A percentile compares a stretch with the other conserved stretches of the same genome.
Evolutionary conservation across 1,284 basidiomycete species (phyloP).

Genomic region (Rhodotorula sp.): DNA sequence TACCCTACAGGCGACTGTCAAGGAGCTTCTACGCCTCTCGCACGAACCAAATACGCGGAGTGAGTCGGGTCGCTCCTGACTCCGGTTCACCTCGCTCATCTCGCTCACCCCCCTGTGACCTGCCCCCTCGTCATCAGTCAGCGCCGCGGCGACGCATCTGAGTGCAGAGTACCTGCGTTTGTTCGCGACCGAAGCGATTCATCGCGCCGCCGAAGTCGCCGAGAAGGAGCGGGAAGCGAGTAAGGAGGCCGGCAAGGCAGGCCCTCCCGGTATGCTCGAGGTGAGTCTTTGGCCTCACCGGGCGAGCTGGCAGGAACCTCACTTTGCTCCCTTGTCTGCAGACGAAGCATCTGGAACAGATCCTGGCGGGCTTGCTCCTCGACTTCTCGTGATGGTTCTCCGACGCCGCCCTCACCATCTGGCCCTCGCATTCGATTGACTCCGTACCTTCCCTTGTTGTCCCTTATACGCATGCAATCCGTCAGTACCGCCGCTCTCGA

Average conservation of each 20-base stretch:
- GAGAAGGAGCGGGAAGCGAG: background rate
- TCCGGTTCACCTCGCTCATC: background rate
- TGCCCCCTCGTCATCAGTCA: conserved; percentile 12
- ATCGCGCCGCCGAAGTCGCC: conserved; percentile 29
- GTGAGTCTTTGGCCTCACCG: background rate
- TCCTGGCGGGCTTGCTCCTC: conserved; percentile 33
- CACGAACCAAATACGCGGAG: conserved; percentile 27
- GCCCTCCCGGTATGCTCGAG: conserved; percentile 17
- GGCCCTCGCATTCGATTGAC: background rate
- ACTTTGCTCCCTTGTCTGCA: background rate
- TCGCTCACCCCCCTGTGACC: too few relatives aligned
- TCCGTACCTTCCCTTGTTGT: background rate
- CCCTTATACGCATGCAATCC: background rate
- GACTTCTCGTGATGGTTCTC: conserved; percentile 21
- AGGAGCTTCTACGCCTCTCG: conserved; percentile 27
- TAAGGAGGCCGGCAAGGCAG: background rate
- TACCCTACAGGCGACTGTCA: conserved; percentile 24
- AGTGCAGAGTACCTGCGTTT: conserved; percentile 38
- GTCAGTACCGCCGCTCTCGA: too few relatives aligned
- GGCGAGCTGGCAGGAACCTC: background rate
- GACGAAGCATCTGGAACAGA: conserved; percentile 36
- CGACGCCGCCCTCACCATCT: background rate
- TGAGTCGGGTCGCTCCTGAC: background rate
- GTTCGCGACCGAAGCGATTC: conserved; percentile 33
- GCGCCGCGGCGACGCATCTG: conserved; percentile 28